Evolutionary conservation across 139 green algal species (phyloP), one percentile per base, ranked within the genome.

Genomic region (Closterium sp.): DNA sequence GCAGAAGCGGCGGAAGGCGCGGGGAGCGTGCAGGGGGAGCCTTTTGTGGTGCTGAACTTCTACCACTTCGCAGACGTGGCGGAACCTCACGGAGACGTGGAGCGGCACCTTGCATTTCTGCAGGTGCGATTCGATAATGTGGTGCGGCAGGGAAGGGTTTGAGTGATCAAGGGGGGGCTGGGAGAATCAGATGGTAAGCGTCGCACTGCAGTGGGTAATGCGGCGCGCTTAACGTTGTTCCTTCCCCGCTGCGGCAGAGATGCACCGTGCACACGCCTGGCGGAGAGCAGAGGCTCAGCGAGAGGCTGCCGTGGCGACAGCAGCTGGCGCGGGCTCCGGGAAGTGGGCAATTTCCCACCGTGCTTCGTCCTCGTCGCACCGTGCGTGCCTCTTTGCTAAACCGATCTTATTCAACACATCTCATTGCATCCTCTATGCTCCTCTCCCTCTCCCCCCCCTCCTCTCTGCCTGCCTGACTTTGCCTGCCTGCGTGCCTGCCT

Each of bases 31-130:
- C 55, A 76, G 9, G 55, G 55, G 55, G 55, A 76, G 55, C 55
- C 55, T 16, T 76, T 76, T 88, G 33, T 76, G 28, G 95, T 99
- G 0, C 91, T 99, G 2, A 99, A 99, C 95, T 99, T 99, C 69
- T 99, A 99, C 90, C 97, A 99, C 91, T 93, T 99, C 2, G 95
- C 96, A 3, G 95, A 97, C 30, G 92, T 99, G 9, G 86, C 93
- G 1, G 88, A 97, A 25, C 35, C 89, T 23, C 84, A 84, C 19
- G 93, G 25, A 25, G 36, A 91, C 33, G 85, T 97, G 34, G 84
- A 92, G 30, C 34, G 85, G 33, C 95, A 97, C 91, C 90, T 91
- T 36, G 84, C 84, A 19, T 97, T 95, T 89, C 32, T 97, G 9
- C 84, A 94, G 92, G 92, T 94, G 30, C 25, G 33, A 19, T 19